Evolutionary conservation across 2,329 filamentous ascomycete genomes (phyloP).

Genomic region (Diaporthe citrichinensis): DNA sequence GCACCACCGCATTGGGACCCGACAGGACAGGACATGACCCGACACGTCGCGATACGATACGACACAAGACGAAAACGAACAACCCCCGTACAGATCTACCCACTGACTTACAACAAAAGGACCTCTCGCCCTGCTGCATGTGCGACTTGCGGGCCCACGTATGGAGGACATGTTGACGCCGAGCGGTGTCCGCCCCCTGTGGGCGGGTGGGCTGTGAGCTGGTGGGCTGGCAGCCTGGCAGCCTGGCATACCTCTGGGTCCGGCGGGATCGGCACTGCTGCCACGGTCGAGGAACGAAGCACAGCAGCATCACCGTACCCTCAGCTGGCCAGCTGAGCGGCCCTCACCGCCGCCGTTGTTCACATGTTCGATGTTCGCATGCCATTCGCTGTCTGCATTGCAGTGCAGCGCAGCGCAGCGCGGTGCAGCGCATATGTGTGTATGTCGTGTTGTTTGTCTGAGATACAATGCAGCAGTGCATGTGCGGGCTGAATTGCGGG

Average conservation of each 20-base stretch:
- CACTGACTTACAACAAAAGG: neutral
- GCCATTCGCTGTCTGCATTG: slow-evolving; percentile 1
- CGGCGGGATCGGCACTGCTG: slow-evolving; percentile 19
- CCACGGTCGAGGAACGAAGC: slow-evolving; percentile 16
- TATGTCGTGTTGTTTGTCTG: slow-evolving; percentile 8
- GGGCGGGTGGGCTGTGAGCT: neutral
- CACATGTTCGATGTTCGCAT: neutral
- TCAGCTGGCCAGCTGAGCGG: slow-evolving; percentile 21
- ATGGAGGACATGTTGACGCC: slow-evolving; percentile 5
- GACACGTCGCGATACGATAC: slow-evolving; percentile 11
- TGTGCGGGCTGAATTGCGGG: neutral
- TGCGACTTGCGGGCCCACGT: slow-evolving; percentile 12
- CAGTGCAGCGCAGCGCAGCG: slow-evolving; percentile 9
- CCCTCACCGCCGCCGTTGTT: slow-evolving; percentile 23
- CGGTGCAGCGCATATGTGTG: slow-evolving; percentile 8
- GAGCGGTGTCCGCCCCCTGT: slow-evolving; percentile 7
- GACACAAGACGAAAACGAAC: slow-evolving; percentile 22
- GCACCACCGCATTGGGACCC: neutral
- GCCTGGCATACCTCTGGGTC: neutral
- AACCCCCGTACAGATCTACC: neutral
- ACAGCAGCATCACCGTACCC: slow-evolving; percentile 6
- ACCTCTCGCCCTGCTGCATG: slow-evolving; percentile 16
- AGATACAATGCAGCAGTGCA: slow-evolving; percentile 1
- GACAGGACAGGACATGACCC: neutral
- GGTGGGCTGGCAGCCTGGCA: neutral